Evolutionary conservation across 768 basidiomycete genomes (phyloP).

Genomic region (Pulveroboletus sp.): DNA sequence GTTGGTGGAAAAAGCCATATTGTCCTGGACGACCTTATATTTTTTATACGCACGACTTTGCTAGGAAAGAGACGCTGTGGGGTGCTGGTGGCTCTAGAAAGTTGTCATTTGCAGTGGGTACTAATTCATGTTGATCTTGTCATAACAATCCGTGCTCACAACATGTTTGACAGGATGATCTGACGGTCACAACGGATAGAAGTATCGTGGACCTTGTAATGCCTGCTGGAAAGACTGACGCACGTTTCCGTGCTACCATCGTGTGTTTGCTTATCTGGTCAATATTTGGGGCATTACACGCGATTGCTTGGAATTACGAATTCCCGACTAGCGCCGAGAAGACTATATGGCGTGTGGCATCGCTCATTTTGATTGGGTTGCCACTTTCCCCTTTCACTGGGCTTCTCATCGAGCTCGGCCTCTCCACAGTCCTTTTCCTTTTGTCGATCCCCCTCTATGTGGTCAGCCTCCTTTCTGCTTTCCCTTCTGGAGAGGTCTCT

Average conservation of each 20-base stretch:
- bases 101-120: neutral
- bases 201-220: too few relatives aligned
- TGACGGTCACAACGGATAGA: neutral
- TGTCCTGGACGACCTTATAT: neutral
- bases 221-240: too few relatives aligned
- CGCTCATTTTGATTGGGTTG: neutral
- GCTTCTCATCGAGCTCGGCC: too few relatives aligned
- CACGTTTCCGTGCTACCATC: too few relatives aligned
- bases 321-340: neutral
- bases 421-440: too few relatives aligned
- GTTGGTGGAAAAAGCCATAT: slow-evolving; percentile 1
- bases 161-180: neutral
- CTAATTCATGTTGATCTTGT: too few relatives aligned
- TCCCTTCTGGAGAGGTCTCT: too few relatives aligned
- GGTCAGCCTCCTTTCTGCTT: too few relatives aligned
- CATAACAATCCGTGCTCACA: too few relatives aligned
- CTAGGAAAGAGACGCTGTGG: neutral
- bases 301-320: slow-evolving; percentile 1
- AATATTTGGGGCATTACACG: neutral
- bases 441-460: too few relatives aligned
- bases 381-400: too few relatives aligned
- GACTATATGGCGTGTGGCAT: neutral
- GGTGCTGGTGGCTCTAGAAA: neutral
- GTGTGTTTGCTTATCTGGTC: neutral
- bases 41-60: neutral